Evolutionary conservation across 129 eudicot genomes (phyloP), one percentile per base, ranked within the genome.

Genomic region (Ambrosia trifida): DNA sequence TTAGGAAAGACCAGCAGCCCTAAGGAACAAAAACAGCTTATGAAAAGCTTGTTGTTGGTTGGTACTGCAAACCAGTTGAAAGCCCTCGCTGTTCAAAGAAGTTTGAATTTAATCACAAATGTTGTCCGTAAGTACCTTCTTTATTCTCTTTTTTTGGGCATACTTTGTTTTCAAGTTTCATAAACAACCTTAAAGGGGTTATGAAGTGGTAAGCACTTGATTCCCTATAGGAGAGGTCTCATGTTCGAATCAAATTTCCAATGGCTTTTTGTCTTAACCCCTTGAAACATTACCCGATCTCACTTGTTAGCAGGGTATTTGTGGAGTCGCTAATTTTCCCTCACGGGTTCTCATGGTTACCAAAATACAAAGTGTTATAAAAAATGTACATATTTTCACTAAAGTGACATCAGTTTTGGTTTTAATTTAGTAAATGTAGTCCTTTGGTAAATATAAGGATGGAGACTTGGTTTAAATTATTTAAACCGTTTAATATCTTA

Each of bases 21-120:
- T 2, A 89, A 89, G 80, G 98, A 93, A 85, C 98, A 93, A 80
- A 93, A 93, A 78, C 95, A 87, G 75, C 96, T 83, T 56, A 89
- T 89, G 95, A 89, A 68, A 80, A 89, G 95, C 82, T 83, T 93
- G 57, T 83, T 93, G 72, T 45, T 89, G 71, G 74, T 80, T 56
- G 98, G 91, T 63, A 82, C 92, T 2, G 92, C 92, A 64, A 80
- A 89, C 83, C 80, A 85, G 65, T 79, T 93, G 78, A 93, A 93
- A 81, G 98, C 96, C 5, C 91, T 93, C 32, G 95, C 98, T 35
- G 65, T 80, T 75, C 96, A 90, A 46, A 93, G 87, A 64, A 83
- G 88, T 72, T 87, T 85, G 45, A 90, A 87, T 78, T 84, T 93
- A 16, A 93, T 93, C 70, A 93, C 95, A 50, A 93, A 93, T 78